Conservation (phyloP, 805 yeast species). For the Wickerhamomyces strasburgensis region DNA sequence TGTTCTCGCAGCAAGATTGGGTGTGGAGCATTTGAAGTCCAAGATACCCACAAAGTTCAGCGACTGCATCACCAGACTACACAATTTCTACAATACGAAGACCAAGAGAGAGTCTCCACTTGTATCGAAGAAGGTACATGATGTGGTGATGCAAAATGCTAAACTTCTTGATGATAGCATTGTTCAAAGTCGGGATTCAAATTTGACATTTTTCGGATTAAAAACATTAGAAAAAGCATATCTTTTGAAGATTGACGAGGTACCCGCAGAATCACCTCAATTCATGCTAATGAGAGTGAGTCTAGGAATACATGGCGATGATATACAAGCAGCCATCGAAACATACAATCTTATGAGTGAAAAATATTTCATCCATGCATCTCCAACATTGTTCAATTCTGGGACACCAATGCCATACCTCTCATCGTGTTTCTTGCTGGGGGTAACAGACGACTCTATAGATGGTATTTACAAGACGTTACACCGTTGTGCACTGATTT, state of each 20-base stretch:
- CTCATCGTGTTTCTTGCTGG: constrained; percentile 88
- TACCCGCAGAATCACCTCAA: constrained; percentile 86
- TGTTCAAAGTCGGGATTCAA: constrained; percentile 71
- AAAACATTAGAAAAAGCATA: constrained; percentile 88
- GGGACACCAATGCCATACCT: constrained; percentile 82
- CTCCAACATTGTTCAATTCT: constrained; percentile 94
- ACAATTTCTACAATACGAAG: constrained; percentile 74
- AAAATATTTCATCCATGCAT: constrained; percentile 87
- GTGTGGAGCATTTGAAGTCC: constrained; percentile 91
- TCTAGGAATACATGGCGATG: constrained; percentile 77
- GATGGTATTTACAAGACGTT: constrained; percentile 92
- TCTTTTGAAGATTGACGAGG: constrained; percentile 57
- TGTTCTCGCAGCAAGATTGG: constrained; percentile 88
- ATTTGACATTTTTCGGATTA: constrained; percentile 80
- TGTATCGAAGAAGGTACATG: constrained; percentile 61
- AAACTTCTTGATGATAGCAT: constrained; percentile 70
- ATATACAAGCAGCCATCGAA: constrained; percentile 63
- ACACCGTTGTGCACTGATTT: constrained; percentile 82
- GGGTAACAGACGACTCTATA: constrained; percentile 90
- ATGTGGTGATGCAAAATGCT: constrained; percentile 56
- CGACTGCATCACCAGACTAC: constrained; percentile 66
- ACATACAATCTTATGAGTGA: constrained; percentile 86
- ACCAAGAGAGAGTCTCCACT: constrained; percentile 55
- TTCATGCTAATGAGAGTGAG: constrained; percentile 88
- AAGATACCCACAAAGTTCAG: constrained; percentile 85